Conservation (phyloP, 352 stramenopile genomes). For the Phytophthora podocarpi region DNA sequence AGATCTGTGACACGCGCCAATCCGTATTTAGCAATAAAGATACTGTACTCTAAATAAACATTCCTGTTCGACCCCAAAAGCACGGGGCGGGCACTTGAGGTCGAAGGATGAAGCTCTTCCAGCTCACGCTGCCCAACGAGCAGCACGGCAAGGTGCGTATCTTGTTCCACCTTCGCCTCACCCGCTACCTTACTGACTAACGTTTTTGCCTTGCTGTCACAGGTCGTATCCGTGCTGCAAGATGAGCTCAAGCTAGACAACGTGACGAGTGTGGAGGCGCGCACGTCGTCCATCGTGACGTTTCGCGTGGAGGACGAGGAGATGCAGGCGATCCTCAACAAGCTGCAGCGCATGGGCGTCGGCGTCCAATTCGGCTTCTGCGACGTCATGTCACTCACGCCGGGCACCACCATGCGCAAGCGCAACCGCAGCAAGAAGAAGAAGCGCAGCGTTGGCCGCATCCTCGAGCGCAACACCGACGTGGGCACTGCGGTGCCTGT, state of each 20-base stretch:
- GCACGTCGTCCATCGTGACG: constrained; percentile 87
- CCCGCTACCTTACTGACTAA: background rate
- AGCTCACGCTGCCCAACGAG: constrained; percentile 86
- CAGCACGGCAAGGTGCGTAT: constrained; percentile 68
- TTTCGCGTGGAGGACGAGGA: constrained; percentile 86
- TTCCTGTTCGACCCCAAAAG: background rate
- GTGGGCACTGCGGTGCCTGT: constrained; percentile 83
- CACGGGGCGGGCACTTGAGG: background rate
- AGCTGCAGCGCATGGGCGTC: constrained; percentile 80
- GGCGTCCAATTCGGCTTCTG: constrained; percentile 88
- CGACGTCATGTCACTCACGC: constrained; percentile 89
- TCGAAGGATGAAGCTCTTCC: constrained; percentile 86
- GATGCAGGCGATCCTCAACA: constrained; percentile 86
- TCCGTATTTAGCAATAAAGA: constrained; percentile 10
- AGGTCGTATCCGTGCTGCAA: constrained; percentile 82
- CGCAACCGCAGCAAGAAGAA: constrained; percentile 50
- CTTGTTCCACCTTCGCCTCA: background rate
- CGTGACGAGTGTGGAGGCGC: constrained; percentile 83
- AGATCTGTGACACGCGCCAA: constrained; percentile 12
- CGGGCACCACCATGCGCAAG: constrained; percentile 79
- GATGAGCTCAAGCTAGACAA: constrained; percentile 86
- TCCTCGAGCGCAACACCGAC: constrained; percentile 80
- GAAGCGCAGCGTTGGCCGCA: constrained; percentile 65
- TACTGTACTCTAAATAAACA: background rate
- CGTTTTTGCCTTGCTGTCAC: background rate